These are phyloP conservation scores for Panaeolus papilionaceus DNA, from an alignment of 768 basidiomycete genomes.

Conservation along the genomic window DNA sequence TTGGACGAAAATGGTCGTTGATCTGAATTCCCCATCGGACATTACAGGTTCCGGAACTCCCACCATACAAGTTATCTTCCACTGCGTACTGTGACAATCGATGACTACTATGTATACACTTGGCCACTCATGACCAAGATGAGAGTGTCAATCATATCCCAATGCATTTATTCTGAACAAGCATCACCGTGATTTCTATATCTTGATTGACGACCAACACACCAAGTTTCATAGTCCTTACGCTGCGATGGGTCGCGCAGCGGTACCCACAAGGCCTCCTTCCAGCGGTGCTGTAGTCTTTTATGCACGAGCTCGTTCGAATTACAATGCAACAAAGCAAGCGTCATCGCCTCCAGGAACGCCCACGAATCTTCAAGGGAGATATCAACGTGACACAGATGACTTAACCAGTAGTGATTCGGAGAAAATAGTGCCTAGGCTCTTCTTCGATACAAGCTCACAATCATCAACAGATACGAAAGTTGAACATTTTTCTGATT, in stretches of 20 bases:
- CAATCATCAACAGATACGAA: not conserved
- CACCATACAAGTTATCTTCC: too few species aligned
- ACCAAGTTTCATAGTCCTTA: not conserved
- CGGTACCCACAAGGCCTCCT: slow-evolving; percentile 20
- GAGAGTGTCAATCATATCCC: not conserved
- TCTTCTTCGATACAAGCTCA: not conserved
- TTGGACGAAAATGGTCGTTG: too few species aligned
- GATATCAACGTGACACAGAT: not conserved
- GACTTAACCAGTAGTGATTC: not conserved
- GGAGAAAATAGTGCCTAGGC: not conserved
- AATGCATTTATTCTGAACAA: not conserved
- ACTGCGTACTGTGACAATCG: not conserved
- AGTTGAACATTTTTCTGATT: not conserved
- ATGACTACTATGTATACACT: not conserved
- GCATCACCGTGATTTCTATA: not conserved
- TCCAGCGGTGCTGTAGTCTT: slow-evolving; percentile 33
- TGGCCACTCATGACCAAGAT: slow-evolving; percentile 2
- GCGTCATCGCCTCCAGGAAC: slow-evolving; percentile 10
- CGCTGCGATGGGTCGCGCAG: slow-evolving; percentile 26
- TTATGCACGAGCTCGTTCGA: slow-evolving; percentile 24
- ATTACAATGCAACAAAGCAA: not conserved
- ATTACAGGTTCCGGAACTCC: too few species aligned
- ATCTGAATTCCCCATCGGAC: too few species aligned
- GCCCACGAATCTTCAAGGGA: not conserved
- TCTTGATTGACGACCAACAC: not conserved